Percentiles rank a stretch among this genome's conserved stretches.
Evolutionary conservation across 108 stramenopile species (phyloP).

Genomic region (Nitzschia inconspicua): DNA sequence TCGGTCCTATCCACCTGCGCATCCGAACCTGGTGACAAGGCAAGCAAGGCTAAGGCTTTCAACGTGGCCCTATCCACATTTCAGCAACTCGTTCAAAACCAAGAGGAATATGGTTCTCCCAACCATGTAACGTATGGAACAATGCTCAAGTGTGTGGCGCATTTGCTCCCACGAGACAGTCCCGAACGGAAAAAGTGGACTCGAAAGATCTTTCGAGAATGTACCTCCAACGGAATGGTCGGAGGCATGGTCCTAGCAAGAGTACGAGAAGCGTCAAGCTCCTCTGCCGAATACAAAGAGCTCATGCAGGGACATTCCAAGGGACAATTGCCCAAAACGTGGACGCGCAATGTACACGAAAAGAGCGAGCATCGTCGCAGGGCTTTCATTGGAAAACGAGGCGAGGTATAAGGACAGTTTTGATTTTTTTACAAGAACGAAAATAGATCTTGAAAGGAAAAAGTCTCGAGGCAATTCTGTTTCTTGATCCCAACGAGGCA

Average conservation of each 20-base stretch:
- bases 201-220: conserved; percentile 38
- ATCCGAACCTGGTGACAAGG: conserved; percentile 9
- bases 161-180: conserved; percentile 32
- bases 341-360: conserved; percentile 53
- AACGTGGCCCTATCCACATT: conserved; percentile 60
- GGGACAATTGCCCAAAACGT: conserved; percentile 39
- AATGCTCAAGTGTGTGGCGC: conserved; percentile 69
- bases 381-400: conserved; percentile 1
- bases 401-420: conserved; percentile 1
- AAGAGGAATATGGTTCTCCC: conserved; percentile 28
- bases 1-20: conserved; percentile 52
- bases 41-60: conserved; percentile 47
- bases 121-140: conserved; percentile 84
- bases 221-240: conserved; percentile 46
- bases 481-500: no score
- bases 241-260: conserved; percentile 64
- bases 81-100: conserved; percentile 37
- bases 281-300: conserved; percentile 34
- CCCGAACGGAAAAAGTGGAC: conserved; percentile 34
- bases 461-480: no score
- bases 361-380: conserved; percentile 5
- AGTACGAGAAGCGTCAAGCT: conserved; percentile 41
- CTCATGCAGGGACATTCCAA: conserved; percentile 48
- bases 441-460: no score
- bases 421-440: no score